Evolutionary conservation across 495 filamentous ascomycete species (phyloP), one percentile per base, ranked within the genome.

Genomic region (Xeromyces bisporus): DNA sequence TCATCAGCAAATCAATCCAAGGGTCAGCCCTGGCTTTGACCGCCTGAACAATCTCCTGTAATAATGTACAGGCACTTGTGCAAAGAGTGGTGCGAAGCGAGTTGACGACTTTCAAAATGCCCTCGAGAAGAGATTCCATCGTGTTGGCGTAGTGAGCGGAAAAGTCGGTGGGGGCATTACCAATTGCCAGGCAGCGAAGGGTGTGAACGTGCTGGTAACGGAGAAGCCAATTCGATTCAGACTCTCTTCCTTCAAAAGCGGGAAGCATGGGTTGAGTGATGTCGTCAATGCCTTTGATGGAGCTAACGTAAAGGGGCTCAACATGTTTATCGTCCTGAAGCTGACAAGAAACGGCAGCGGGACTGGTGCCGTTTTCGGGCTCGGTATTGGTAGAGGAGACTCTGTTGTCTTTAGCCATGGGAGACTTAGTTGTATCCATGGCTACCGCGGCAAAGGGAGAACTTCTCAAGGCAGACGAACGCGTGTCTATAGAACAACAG

Each of bases 11-110:
- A 44, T 97, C 89, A 13, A 89, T 75, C 74, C 91, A 84, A 1
- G 77, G 63, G 42, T 97, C 89, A 27, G 96, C 67, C 34, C 64
- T 77, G 1, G 84, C 64, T 1, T 83, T 81, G 26, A 76, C 74
- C 12, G 64, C 69, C 35, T 62, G 71, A 7, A 83, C 86, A 14
- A 94, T 53, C 25, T 96, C 89, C 44, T 93, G 85, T 23, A 96
- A 64, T 25, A 93, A 56, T 33, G 70, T 74, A 44, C 83, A 89
- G 6, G 79, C 85, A 43, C 78, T 78, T 17, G 80, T 85, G 2
- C 78, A 86, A 28, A 93, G 59, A 27, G 83, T 96, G 1, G 91
- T 96, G 37, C 91, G 66, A 21, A 96, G 62, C 1, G 89, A 93
- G 45, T 70, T 78, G 26, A 80, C 70, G 5, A 75, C 77, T 47